Conservation (phyloP, 148 eudicot species). For the Persicaria tinctoria region DNA sequence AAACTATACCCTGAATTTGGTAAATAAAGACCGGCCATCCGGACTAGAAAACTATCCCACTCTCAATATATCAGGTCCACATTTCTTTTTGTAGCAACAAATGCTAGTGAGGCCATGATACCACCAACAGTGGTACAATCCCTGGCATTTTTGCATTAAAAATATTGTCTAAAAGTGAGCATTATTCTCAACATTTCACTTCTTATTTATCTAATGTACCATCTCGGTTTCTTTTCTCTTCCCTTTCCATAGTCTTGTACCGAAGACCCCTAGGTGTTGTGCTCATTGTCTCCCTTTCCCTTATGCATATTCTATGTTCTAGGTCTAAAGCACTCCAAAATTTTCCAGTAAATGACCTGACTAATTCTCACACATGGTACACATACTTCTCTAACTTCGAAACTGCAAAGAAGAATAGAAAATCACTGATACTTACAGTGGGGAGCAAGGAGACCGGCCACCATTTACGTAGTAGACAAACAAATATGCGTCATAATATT, state of each 20-base stretch:
- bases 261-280: not conserved
- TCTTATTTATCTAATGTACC: too few species aligned
- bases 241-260: too few species aligned
- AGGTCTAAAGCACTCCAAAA: not conserved
- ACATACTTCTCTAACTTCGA: not conserved
- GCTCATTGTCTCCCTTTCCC: not conserved
- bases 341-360: not conserved
- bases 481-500: constrained; percentile 78
- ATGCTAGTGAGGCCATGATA: not conserved
- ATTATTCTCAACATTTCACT: too few species aligned
- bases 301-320: not conserved
- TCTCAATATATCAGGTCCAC: not conserved
- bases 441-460: constrained; percentile 93
- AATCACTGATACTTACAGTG: constrained; percentile 51
- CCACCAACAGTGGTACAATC: not conserved
- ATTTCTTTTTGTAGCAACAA: not conserved
- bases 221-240: too few species aligned
- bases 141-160: not conserved
- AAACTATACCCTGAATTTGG: too few species aligned
- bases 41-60: not conserved
- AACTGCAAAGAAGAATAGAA: not conserved
- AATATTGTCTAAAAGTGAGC: too few species aligned
- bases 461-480: constrained; percentile 90
- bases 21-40: too few species aligned
- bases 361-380: not conserved